Base-by-base conservation (phyloP, 2,329 filamentous ascomycete genomes). In the Cercospora beticola region DNA sequence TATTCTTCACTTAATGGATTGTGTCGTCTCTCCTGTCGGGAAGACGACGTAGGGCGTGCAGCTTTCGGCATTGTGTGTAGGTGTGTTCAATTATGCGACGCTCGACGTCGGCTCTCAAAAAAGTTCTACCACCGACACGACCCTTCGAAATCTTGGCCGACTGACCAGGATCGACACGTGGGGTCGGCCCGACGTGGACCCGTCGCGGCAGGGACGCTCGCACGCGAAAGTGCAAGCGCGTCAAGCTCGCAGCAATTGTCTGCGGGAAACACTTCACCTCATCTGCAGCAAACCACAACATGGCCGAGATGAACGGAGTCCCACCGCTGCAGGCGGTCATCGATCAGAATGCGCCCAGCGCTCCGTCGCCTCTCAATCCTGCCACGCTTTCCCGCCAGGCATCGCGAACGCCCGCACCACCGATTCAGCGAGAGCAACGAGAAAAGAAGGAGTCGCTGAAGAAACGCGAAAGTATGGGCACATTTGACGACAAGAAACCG, bases 1-100 rank as follows among this genome's bases (percentile, higher is more conserved):
- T 78, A 98, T 86, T 98, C 95, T 77, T 97, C 92, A 75, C 94
- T 91, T 69, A 99, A 90, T 49, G 94, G 94, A 74, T 96, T 96
- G 82, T 97, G 94, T 72, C 92, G 89, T 76, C 90, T 88, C 69
- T 85, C 85, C 74, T 85, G 84, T 78, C 85, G 88, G 73, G 79
- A 82, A 67, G 84, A 85, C 73, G 81, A 83, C 73, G 70, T 73
- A 5, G 84, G 80, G 70, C 82, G 86, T 18, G 87, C 84, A 67
- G 90, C 89, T 84, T 97, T 97, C 43, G 93, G 93, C 94, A 97
- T 64, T 3, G 16, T 68, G 49, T 67, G 46, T 52, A 28, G 14
- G 18, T 57, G 21, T 5, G 21, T 49, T 18, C 21, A 40, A 16
- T 40, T 28, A 21, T 36, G 43, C 56, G 31, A 59, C 36, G 18